Evolutionary conservation across 2,329 filamentous ascomycete genomes (phyloP), one percentile per base, ranked within the genome.

Genomic region (Colletotrichum horii): DNA sequence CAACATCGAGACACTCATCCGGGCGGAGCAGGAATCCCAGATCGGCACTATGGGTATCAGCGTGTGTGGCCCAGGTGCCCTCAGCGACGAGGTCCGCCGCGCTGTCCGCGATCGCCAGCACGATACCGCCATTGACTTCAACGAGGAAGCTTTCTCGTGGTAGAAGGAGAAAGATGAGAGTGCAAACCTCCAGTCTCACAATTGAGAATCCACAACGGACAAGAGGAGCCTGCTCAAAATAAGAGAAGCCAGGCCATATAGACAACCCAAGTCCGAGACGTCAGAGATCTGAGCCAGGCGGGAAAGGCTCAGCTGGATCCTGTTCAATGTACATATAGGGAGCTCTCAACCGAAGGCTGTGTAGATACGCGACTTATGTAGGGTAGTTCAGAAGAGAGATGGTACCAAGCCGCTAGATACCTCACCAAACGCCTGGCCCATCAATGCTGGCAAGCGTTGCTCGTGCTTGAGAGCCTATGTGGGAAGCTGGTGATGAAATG

Each of bases 61-160:
- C 19, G 94, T 95, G 4, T 96, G 94, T 80, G 94, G 94, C 16
- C 93, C 93, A 6, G 94, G 94, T 68, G 89, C 91, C 14, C 86
- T 96, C 68, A 93, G 93, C 77, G 94, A 96, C 80, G 94, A 96
- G 84, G 93, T 96, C 55, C 88, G 94, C 69, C 87, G 88, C 69
- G 92, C 92, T 15, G 93, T 94, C 61, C 89, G 94, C 75, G 88
- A 88, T 67, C 89, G 92, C 79, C 92, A 94, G 82, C 88, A 92
- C 77, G 84, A 88, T 62, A 92, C 91, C 78, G 91, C 91, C 75
- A 92, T 96, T 70, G 94, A 96, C 81, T 95, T 96, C 83, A 89
- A 94, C 76, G 94, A 96, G 85, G 94, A 96, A 83, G 93, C 93
- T 6, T 96, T 96, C 85, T 89, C 88, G 4, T 91, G 89, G 89